Base-by-base conservation (phyloP, 1,284 basidiomycete species). In the Veloboletus limbatus region DNA sequence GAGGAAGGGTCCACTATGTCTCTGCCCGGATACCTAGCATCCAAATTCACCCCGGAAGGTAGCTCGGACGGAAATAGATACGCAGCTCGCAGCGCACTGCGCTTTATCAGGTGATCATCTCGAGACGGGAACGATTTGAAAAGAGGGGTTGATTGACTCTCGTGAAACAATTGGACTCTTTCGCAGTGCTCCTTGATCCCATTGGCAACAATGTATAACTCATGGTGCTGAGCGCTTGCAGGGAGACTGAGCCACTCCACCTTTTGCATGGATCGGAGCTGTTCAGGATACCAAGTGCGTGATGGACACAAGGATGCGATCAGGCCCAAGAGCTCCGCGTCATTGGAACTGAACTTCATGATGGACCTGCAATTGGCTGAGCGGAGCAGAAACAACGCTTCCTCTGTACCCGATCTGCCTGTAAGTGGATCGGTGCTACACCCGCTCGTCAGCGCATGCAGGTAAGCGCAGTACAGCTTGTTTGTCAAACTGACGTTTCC, bases 341-440 rank as follows among this genome's bases (percentile, higher is more conserved):
- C 69, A 0, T 55, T 51, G 3, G 22, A 9, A 4, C 47, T 48
- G 7, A 78, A 57, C 10, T 48, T 54, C 52, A 69, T 63, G 47
- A 76, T 75, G 0, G 77, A 74, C 11, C 54, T 57, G 25, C 63
- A 72, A 9, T 56, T 48, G 4, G 72, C 64, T 3, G 72, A 73
- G 2, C 48, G 50, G 7, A 78, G 55, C 17, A 69, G 58, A 28
- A 57, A 52, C 11, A 78, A 50, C 2, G 75, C 76, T 44, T 77
- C 69, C 41, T 77, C 70, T 2, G 69, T 73, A 4, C 78, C 77
- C 0, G 70, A 73, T 25, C 62, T 68, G 11, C 66, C 55, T 0
- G 72, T 74, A 6, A 80, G 57, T 1, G 73, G 72, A 52, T 79
- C 78, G 6, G 68, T 62, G 8, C 73, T 61, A 25, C 65, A 67